Base-by-base conservation (phyloP, 2,329 filamentous ascomycete species). In the Penicillium frequentans region DNA sequence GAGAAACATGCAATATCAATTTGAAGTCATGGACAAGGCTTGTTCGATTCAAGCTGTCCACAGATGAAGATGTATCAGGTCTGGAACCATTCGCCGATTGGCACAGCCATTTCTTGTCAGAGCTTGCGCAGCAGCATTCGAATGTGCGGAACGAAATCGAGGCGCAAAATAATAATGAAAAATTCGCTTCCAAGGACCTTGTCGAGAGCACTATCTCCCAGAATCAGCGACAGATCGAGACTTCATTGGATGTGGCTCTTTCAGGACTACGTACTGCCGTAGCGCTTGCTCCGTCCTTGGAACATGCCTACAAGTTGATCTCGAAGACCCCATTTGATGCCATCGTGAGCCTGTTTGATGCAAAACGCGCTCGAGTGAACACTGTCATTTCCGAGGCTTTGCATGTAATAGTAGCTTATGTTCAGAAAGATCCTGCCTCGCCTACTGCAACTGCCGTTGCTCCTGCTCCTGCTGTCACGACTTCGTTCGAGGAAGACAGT, bases 11-110 rank as follows among this genome's bases (percentile, higher is more conserved):
- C 68, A 81, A 79, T 51, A 77, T 87, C 42, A 86, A 79, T 59
- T 77, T 87, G 6, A 79, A 79, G 42, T 77, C 84, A 26, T 87
- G 85, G 85, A 69, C 77, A n/a, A 81, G 81, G 60, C 74, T 87
- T 21, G 73, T 80, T 21, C 75, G 75, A n/a, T 87, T 83, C 60
- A 84, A 86, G 58, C 63, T 85, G 16, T 83, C 83, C 0, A 81
- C 77, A 0, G 63, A 78, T 7, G 83, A 85, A 64, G 73, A 79
- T 16, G 64, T 74, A 1, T 68, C 70, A 2, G 73, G 74, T 1
- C 65, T 84, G 5, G 73, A 77, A 35, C 75, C 78, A 1, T 82
- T 87, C 58, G 77, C 77, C 13, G 72, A 76, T 11, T 87, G 84
- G 85, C 80, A 82, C 67, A 75, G 72, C 31, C 79, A 82, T 54